A percentile compares a stretch with the other conserved stretches of the same genome.
phyloP scores from a whole-genome alignment of 2,329 filamentous ascomycete species.

The Trichophyton schoenleinii region DNA sequence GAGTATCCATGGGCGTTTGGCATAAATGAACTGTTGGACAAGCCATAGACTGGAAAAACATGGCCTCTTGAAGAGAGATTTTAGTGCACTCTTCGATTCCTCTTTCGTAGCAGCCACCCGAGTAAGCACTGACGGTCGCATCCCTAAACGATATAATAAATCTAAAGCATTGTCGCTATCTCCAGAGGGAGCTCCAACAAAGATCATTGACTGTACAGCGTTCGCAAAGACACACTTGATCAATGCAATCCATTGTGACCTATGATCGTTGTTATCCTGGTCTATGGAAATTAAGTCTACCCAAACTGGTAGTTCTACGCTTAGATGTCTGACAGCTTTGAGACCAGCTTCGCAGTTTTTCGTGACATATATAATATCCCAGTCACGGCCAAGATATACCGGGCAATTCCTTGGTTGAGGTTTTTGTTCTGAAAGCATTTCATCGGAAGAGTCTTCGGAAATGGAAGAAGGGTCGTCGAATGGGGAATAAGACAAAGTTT shows the following conservation, averaged over 20 bases:
- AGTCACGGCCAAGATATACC: background rate
- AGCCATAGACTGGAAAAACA: background rate
- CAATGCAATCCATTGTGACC: constrained; percentile 9
- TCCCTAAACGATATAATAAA: background rate
- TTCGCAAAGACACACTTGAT: constrained; percentile 13
- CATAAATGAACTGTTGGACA: background rate
- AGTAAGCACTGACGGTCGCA: background rate
- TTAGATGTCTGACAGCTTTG: constrained; percentile 1
- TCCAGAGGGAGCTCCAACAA: background rate
- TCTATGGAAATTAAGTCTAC: constrained; percentile 14
- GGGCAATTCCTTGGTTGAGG: background rate
- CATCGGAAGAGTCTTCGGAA: background rate
- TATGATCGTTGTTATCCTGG: constrained; percentile 8
- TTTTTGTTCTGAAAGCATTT: background rate
- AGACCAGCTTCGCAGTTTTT: constrained; percentile 5
- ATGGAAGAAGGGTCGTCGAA: background rate
- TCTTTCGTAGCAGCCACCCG: background rate
- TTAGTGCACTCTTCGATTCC: background rate
- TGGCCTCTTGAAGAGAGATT: background rate
- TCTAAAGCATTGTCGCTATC: background rate
- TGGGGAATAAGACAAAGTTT: constrained; percentile 7
- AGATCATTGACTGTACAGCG: background rate
- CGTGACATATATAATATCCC: constrained; percentile 5
- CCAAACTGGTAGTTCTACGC: constrained; percentile 8
- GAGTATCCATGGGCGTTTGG: background rate